phyloP scores from a whole-genome alignment of 805 yeast genomes.

The Kregervanrija fluxuum region DNA sequence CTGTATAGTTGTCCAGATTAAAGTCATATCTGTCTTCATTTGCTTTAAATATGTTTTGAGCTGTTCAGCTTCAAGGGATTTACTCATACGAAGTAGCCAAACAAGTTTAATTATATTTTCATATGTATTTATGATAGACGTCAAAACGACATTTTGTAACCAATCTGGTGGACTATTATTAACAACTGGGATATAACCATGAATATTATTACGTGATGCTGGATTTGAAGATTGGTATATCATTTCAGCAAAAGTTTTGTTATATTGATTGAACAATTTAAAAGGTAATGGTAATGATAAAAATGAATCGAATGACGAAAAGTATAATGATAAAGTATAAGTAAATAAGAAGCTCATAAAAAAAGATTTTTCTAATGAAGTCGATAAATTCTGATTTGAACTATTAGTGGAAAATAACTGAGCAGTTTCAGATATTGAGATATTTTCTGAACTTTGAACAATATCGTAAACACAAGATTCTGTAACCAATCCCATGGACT shows the following conservation, averaged over 20 bases:
- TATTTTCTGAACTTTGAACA: no score
- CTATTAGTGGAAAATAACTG: neutral
- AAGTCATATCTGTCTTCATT: constrained; percentile 19
- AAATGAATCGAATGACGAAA: constrained; percentile 26
- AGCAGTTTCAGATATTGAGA: no score
- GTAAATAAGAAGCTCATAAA: constrained; percentile 30
- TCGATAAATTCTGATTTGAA: constrained; percentile 1
- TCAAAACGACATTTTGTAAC: constrained; percentile 33
- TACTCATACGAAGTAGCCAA: constrained; percentile 25
- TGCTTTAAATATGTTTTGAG: constrained; percentile 8
- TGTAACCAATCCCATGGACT: constrained; percentile 22
- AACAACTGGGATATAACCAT: constrained; percentile 6
- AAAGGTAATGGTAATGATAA: constrained; percentile 36
- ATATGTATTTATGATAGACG: constrained; percentile 30
- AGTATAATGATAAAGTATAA: constrained; percentile 32
- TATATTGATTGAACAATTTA: constrained; percentile 26
- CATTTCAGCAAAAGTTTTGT: constrained; percentile 13
- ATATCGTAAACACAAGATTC: constrained; percentile 4
- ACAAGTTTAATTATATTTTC: constrained; percentile 32
- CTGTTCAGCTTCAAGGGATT: constrained; percentile 4
- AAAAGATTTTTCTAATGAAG: constrained; percentile 4
- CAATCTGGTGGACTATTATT: constrained; percentile 13
- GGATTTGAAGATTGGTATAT: neutral
- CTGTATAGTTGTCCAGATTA: constrained; percentile 25
- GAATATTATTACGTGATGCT: neutral